Evolutionary conservation across 768 basidiomycete genomes (phyloP), one percentile per base, ranked within the genome.

Genomic region (Kwoniella shandongensis): DNA sequence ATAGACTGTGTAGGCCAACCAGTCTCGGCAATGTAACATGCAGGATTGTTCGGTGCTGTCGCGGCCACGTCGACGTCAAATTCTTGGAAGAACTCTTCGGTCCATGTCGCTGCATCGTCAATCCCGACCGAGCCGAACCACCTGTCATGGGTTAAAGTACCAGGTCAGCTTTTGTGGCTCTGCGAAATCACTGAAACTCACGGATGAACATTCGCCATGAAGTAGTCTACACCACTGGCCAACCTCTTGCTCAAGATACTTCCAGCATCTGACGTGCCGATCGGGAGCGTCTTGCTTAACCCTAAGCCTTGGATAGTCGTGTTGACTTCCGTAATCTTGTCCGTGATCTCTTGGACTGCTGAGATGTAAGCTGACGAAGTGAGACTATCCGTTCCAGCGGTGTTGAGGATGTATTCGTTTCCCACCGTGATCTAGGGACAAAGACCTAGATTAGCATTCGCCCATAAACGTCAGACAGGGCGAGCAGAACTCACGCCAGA

Each of bases 11-110:
- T 77, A 1, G 79, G 79, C 79, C 79, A 80, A 1, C 79, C 79
- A 13, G 92, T 96, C 80, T 99, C 96, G 0, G 94, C 96, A 58
- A 98, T 96, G 77, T 84, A 93, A 82, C 90, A 86, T 42, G 80
- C 71, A 0, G 92, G 91, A 3, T 83, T 80, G 74, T 92, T 94
- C 4, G 83, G n/a, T 20, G 88, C 79, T 0, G 61, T 50, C 8
- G 77, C 62, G 0, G 90, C 87, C n/a, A 78, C 70, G 12, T 48
- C 52, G 3, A 59, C 57, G 70, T 93, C 81, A n/a, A 77, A 81
- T 10, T 80, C 70, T 57, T 86, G 67, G 80, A 92, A 96, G 80
- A 89, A 98, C 0, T 81, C 65, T 17, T 79, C 79, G 0, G 90
- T 92, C 94, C 94, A 99, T 5, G 64, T 82, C 0, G 92, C 88